phyloP scores from a whole-genome alignment of 2,329 filamentous ascomycete species.

The Cylindrodendrum hubeiense region DNA sequence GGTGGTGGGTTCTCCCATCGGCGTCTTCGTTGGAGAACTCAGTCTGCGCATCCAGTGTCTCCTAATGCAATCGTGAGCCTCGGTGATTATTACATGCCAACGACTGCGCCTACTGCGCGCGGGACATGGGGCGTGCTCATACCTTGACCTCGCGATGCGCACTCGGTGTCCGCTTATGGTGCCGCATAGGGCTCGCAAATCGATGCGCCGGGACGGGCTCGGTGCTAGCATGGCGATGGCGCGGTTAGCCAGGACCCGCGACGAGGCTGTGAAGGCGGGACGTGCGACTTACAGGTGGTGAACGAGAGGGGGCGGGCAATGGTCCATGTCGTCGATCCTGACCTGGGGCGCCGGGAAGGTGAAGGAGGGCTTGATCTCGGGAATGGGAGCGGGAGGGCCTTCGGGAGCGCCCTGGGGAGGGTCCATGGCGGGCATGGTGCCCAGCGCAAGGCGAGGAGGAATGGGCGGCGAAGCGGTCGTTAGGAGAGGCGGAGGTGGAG shows the following conservation, averaged over 20 bases:
- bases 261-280: conserved; percentile 2
- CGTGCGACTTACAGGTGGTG: conserved; percentile 58
- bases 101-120: not conserved
- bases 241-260: conserved; percentile 16
- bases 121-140: not conserved
- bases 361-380: conserved; percentile 36
- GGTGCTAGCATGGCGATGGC: conserved; percentile 50
- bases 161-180: conserved; percentile 69
- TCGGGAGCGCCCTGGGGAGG: conserved; percentile 30
- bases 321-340: conserved; percentile 46
- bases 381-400: conserved; percentile 23
- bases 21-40: conserved; percentile 88
- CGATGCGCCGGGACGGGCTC: conserved; percentile 54
- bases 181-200: conserved; percentile 67
- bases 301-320: conserved; percentile 46
- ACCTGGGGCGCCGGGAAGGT: conserved; percentile 48
- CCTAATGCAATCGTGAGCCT: conserved; percentile 61
- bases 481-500: not conserved
- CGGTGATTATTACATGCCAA: not conserved
- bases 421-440: conserved; percentile 36
- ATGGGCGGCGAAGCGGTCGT: not conserved
- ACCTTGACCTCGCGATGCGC: conserved; percentile 71
- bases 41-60: conserved; percentile 91
- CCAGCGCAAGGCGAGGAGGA: conserved; percentile 1
- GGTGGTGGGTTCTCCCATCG: conserved; percentile 84